Percentiles rank a stretch among this genome's conserved stretches.
phyloP scores from a whole-genome alignment of 345 rosid species.

The Kernera saxatilis region DNA sequence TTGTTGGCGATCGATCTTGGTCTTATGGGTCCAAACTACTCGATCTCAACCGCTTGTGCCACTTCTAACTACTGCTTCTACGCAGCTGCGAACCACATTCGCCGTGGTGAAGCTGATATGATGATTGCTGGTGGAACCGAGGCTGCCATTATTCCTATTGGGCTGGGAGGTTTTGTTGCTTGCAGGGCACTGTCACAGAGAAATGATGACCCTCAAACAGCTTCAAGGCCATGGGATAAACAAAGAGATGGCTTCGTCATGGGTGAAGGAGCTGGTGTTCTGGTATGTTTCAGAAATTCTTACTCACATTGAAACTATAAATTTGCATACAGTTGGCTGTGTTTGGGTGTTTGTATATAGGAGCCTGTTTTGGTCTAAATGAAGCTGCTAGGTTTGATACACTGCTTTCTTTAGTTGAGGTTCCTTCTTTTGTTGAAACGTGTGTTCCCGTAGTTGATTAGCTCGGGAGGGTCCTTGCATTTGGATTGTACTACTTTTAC shows the following conservation, averaged over 20 bases:
- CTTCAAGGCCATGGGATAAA: conserved; percentile 99
- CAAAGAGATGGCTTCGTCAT: conserved; percentile 93
- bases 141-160: conserved; percentile 96
- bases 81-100: conserved; percentile 98
- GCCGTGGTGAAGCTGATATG: conserved; percentile 98
- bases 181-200: conserved; percentile 97
- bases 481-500: neutral
- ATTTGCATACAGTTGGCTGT: neutral
- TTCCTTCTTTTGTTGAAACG: neutral
- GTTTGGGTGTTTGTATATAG: neutral
- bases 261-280: conserved; percentile 98
- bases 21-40: conserved; percentile 98
- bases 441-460: neutral
- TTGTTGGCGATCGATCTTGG: conserved; percentile 91
- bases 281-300: conserved; percentile 53
- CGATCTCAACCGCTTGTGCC: conserved; percentile 96
- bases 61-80: conserved; percentile 96
- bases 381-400: neutral
- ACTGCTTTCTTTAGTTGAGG: neutral
- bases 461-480: neutral
- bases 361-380: neutral
- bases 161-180: conserved; percentile 96
- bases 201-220: conserved; percentile 95
- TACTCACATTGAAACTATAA: neutral
- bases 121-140: conserved; percentile 99